Base-by-base conservation (phyloP, 345 rosid genomes). In the Gossypium stocksii region DNA sequence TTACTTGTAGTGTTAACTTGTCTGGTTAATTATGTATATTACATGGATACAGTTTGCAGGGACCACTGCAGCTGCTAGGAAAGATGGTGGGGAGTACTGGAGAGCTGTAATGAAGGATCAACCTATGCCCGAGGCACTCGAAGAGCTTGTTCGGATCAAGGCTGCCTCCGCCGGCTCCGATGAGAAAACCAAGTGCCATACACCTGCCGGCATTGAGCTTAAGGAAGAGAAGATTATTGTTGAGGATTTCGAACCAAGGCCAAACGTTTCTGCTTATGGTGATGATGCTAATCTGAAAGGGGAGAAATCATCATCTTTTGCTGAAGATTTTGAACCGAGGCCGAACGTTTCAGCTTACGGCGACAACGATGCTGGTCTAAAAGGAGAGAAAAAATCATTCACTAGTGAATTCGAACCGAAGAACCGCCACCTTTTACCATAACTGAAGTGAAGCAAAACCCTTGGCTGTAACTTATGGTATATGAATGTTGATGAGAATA, bases 11-110 rank as follows among this genome's bases (percentile, higher is more conserved):
- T 16, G 15, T 5, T 66, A 38, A 60, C 16, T 52, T 52, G 57
- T n/a, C 8, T 53, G 22, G 9, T 12, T 22, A 57, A 57, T 2
- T 20, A 22, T 19, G 17, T 51, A 51, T n/a, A n/a, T 14, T 67
- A 14, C 5, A 14, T 22, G 71, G 16, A 22, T 67, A 29, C 76
- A 74, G 81, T 10, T 77, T 43, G 57, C 75, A 8, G 54, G 6
- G n/a, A 45, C 56, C 1, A 1, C 23, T 23, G 67, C 49, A 29
- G 15, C 48, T 69, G 82, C 76, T 29, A 70, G 83, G 44, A 78
- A 76, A 79, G 85, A 79, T 48, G 77, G 13, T 2, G 77, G 85
- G 4, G 81, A 70, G 51, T 81, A 79, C 51, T 77, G 81, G 85
- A 80, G 56, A 25, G 71, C 14, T 52, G 65, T 77, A 2, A 69